A percentile compares a stretch with the other conserved stretches of the same genome.
Conservation (phyloP, 1,139 yeast genomes). For the Saccharomyces hybrid region DNA sequence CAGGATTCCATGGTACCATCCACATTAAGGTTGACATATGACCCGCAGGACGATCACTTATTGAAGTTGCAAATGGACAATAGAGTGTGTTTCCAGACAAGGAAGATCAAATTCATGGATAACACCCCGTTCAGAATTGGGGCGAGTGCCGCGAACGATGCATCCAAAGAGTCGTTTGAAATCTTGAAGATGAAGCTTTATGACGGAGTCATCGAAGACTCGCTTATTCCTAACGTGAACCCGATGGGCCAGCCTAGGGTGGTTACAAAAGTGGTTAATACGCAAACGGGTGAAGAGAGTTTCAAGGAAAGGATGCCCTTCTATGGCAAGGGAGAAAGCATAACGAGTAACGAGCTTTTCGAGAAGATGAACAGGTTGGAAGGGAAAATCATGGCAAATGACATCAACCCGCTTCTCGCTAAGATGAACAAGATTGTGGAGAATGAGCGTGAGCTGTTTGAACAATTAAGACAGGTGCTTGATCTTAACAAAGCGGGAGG, state of each 20-base stretch:
- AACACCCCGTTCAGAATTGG: conserved; percentile 38
- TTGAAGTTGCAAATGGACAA: conserved; percentile 63
- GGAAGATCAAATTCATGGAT: conserved; percentile 34
- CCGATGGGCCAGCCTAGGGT: conserved; percentile 38
- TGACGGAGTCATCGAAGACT: conserved; percentile 45
- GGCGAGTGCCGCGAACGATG: conserved; percentile 42
- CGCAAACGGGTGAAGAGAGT: conserved; percentile 18
- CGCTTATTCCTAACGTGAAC: conserved; percentile 45
- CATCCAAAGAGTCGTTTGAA: conserved; percentile 47
- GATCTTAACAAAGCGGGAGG: conserved; percentile 8
- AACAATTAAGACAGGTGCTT: not conserved
- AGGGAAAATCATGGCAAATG: conserved; percentile 21
- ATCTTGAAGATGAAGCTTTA: conserved; percentile 46
- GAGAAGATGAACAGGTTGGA: conserved; percentile 18
- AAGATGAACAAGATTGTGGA: conserved; percentile 11
- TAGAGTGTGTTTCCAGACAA: conserved; percentile 58
- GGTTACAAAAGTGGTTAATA: conserved; percentile 23
- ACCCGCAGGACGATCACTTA: conserved; percentile 33
- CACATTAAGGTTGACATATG: conserved; percentile 53
- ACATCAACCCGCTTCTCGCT: conserved; percentile 11
- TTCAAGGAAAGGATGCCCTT: conserved; percentile 12
- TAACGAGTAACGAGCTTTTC: conserved; percentile 13
- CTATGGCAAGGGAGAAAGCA: conserved; percentile 6
- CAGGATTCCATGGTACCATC: conserved; percentile 62
- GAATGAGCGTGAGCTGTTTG: conserved; percentile 6